These are phyloP conservation scores for Panaeolus cyanescens DNA, from an alignment of 768 basidiomycete species.

Conservation along the genomic window DNA sequence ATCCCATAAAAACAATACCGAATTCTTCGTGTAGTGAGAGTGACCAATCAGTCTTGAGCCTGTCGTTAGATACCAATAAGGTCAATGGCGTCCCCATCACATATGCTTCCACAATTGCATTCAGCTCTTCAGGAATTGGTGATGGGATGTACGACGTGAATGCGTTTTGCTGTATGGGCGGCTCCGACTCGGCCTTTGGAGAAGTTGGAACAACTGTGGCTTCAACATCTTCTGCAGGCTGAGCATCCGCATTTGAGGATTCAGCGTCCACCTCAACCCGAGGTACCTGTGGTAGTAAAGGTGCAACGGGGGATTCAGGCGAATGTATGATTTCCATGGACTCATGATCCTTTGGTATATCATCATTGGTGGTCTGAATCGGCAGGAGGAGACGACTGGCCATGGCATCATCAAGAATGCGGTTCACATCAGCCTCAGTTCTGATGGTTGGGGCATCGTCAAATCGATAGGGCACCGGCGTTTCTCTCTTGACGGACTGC, in stretches of 20 bases:
- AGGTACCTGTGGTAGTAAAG: neutral
- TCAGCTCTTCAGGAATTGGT: conserved; percentile 43
- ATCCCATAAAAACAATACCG: conserved; percentile 46
- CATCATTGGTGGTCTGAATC: neutral
- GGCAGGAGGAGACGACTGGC: neutral
- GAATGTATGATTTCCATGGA: neutral
- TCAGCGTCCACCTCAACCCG: neutral
- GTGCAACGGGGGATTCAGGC: neutral
- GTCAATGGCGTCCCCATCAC: conserved; percentile 38
- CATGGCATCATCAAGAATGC: neutral
- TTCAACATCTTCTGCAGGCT: neutral
- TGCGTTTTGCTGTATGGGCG: neutral
- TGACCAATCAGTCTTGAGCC: conserved; percentile 25
- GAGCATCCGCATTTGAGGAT: neutral
- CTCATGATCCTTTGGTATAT: neutral
- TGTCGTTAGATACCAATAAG: conserved; percentile 37
- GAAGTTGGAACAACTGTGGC: neutral
- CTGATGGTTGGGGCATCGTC: neutral
- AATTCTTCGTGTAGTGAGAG: conserved; percentile 36
- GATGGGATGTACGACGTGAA: conserved; percentile 20
- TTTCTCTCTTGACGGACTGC: neutral
- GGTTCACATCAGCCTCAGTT: neutral
- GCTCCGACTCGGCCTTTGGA: neutral
- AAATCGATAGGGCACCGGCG: neutral
- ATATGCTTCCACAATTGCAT: conserved; percentile 42